Conservation (phyloP, 257 asterid genomes). For the Orobanche coerulescens region DNA sequence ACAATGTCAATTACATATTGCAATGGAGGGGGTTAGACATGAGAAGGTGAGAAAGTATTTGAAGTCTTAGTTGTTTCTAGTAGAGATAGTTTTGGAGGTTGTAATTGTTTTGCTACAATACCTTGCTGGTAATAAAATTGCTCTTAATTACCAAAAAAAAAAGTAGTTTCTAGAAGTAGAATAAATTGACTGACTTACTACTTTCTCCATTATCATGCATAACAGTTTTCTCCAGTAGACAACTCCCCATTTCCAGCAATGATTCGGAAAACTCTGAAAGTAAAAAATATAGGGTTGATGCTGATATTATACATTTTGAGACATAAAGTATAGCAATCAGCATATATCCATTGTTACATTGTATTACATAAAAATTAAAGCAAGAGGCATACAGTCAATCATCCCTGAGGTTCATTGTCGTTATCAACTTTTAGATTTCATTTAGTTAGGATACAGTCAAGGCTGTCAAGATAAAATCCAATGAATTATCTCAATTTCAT, state of each 20-base stretch:
- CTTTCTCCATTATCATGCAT: slow-evolving; percentile 58
- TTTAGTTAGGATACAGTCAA: background rate
- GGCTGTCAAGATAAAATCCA: background rate
- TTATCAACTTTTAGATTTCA: background rate
- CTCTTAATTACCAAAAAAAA: too few relatives aligned
- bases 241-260: slow-evolving; percentile 85
- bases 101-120: too few relatives aligned
- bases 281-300: slow-evolving; percentile 11
- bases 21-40: too few relatives aligned
- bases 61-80: too few relatives aligned
- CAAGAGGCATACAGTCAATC: background rate
- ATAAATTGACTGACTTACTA: slow-evolving; percentile 37
- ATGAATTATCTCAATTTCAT: too few relatives aligned
- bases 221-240: slow-evolving; percentile 75
- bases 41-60: too few relatives aligned
- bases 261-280: slow-evolving; percentile 92
- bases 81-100: too few relatives aligned
- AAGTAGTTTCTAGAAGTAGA: slow-evolving; percentile 9
- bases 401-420: background rate
- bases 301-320: slow-evolving; percentile 1
- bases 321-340: background rate
- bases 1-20: too few relatives aligned
- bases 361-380: background rate
- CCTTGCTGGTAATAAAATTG: too few relatives aligned
- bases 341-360: background rate